A percentile compares a stretch with the other conserved stretches of the same genome.
phyloP scores from a whole-genome alignment of 2,329 filamentous ascomycete genomes.

The Zasmidium citrigriseum region DNA sequence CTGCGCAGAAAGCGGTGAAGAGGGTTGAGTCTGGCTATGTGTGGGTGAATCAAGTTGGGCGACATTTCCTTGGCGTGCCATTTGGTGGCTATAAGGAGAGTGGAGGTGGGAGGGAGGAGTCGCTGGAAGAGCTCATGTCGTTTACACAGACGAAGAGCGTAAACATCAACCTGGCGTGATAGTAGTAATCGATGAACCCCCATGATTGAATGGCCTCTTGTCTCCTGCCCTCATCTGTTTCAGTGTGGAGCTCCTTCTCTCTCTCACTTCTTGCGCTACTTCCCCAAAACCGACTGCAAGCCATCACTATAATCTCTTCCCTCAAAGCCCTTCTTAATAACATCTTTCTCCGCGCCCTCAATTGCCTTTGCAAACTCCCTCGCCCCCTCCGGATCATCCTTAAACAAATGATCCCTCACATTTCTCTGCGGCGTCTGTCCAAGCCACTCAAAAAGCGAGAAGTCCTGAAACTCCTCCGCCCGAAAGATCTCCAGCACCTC shows the following conservation, averaged over 20 bases:
- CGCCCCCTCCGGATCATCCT: conserved; percentile 60
- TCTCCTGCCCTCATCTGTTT: background rate
- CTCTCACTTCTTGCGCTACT: background rate
- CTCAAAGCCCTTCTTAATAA: conserved; percentile 32
- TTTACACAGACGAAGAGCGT: conserved; percentile 23
- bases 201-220: no score
- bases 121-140: conserved; percentile 16
- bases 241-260: background rate
- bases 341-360: conserved; percentile 60
- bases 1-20: conserved; percentile 15
- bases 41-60: conserved; percentile 22
- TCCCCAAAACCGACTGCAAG: background rate
- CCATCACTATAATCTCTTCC: background rate
- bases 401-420: conserved; percentile 63
- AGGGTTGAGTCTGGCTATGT: conserved; percentile 19
- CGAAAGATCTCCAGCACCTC: conserved; percentile 74
- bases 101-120: conserved; percentile 21
- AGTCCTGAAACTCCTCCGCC: conserved; percentile 67
- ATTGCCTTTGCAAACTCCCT: conserved; percentile 64
- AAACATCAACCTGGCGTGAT: conserved; percentile 9
- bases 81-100: conserved; percentile 23
- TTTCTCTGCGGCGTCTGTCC: conserved; percentile 66
- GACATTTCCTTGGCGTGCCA: conserved; percentile 21
- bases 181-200: no score
- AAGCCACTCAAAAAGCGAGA: conserved; percentile 74